Base-by-base conservation (phyloP, 2,329 filamentous ascomycete genomes). In the Lachnellula hyalina region DNA sequence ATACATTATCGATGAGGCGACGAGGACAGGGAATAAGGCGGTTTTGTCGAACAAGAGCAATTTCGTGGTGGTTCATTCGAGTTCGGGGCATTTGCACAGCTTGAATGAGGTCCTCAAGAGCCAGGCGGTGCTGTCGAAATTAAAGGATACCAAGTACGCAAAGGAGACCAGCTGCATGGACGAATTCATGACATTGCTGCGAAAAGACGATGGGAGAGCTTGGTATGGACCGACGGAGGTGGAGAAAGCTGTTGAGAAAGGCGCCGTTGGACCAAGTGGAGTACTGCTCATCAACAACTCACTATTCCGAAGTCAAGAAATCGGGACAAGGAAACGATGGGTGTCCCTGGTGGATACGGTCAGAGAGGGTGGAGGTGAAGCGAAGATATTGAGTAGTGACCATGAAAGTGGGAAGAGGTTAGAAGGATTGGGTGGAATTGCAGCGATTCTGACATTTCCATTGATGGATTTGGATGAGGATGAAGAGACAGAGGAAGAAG, bases 331-430 rank as follows among this genome's bases (percentile, higher is more conserved):
- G 62, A 89, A 86, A 68, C 82, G 85, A 60, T 97, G 92, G 78
- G 93, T 97, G 1, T 76, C 75, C 8, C 77, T 97, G 46, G 92
- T 97, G 3, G 93, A 97, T 70, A 86, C 85, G 59, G 93, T 97
- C n/a, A 84, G 85, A 61, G 85, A 85, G 3, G 86, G 90, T 60
- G 94, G 93, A 5, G 94, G 93, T 1, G 91, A 96, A 61, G 89
- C 90, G 0, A 79, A 89, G 52, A 83, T 97, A n/a, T 73, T 97
- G 28, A 97, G 93, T 71, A 92, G 89, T 65, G 87, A 95, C 67
- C 93, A 97, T 71, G 93, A 96, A 75, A 96, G 92, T 70, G 94
- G 94, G 0, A 87, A 87, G 74, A 78, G 91, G 56, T 73, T 99
- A 14, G 89, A 92, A 62, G 87, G 85, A 12, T 71, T 97, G 57